These are phyloP conservation scores for Wickerhamomyces canadensis DNA, from an alignment of 805 yeast species.

Conservation along the genomic window DNA sequence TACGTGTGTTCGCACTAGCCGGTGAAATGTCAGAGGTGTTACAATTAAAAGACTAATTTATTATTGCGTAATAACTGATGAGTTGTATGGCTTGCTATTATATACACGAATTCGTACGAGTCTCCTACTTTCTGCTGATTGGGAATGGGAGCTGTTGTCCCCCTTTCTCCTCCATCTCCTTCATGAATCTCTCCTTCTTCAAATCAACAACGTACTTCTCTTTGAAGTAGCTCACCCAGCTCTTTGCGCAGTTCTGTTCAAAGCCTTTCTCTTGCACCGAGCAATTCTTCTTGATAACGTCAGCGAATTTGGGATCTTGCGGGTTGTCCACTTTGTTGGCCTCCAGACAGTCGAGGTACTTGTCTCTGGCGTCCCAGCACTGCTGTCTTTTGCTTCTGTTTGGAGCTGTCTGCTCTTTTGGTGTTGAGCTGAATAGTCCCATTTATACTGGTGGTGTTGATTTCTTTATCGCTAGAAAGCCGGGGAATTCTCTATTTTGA, in stretches of 20 bases:
- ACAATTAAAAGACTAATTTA: too few species aligned
- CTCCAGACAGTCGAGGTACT: slow-evolving; percentile 70
- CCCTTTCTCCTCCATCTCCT: slow-evolving; percentile 67
- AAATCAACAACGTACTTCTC: slow-evolving; percentile 80
- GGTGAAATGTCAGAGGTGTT: too few species aligned
- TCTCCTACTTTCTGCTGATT: slow-evolving; percentile 11
- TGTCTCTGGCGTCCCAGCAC: slow-evolving; percentile 91
- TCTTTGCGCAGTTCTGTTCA: slow-evolving; percentile 69
- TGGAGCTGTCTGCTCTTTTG: slow-evolving; percentile 38
- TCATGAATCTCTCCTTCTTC: slow-evolving; percentile 60
- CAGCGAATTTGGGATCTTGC: slow-evolving; percentile 44
- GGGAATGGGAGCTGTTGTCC: slow-evolving; percentile 28
- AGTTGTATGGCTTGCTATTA: too few species aligned
- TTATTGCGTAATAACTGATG: too few species aligned
- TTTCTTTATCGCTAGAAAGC: too few species aligned
- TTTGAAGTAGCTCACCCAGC: slow-evolving; percentile 89
- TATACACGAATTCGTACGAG: too few species aligned
- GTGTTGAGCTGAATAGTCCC: slow-evolving; percentile 43
- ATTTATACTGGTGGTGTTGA: too few species aligned
- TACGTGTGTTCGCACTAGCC: too few species aligned
- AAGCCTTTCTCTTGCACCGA: slow-evolving; percentile 50
- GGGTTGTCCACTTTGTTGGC: slow-evolving; percentile 64
- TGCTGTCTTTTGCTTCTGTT: slow-evolving; percentile 62
- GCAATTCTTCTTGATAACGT: slow-evolving; percentile 51
- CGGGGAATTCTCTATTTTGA: too few species aligned